These are phyloP conservation scores for Conoideocrella luteorostrata DNA, from an alignment of 2,329 filamentous ascomycete genomes.

Conservation along the genomic window DNA sequence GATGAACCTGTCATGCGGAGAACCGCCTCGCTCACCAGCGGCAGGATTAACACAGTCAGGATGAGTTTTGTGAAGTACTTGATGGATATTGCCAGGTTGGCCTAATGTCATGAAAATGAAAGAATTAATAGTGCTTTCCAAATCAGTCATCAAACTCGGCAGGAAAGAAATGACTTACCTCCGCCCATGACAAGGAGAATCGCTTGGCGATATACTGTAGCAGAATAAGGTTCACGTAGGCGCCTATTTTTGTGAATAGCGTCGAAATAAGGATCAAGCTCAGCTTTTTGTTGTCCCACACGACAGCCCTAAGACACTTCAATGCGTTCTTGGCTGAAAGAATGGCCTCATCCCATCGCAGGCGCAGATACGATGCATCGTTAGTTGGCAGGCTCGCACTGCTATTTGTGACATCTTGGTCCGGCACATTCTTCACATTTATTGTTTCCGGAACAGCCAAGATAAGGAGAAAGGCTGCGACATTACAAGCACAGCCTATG, in stretches of 20 bases:
- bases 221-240: background rate
- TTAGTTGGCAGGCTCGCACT: background rate
- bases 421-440: background rate
- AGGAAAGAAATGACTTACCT: background rate
- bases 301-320: background rate
- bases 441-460: background rate
- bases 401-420: too few relatives aligned
- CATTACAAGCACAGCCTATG: background rate
- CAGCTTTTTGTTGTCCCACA: background rate
- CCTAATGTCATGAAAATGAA: background rate
- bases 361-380: background rate
- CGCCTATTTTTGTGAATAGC: background rate
- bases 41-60: background rate
- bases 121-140: background rate
- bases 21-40: background rate
- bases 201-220: background rate
- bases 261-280: background rate
- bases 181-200: background rate
- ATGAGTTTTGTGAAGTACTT: background rate
- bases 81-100: background rate
- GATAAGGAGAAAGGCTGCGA: background rate
- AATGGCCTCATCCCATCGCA: background rate
- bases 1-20: background rate
- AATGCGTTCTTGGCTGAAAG: background rate
- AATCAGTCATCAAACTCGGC: background rate